Evolutionary conservation across 371 early-diverging fungal species (phyloP).

Genomic region (Mortierella sp.): DNA sequence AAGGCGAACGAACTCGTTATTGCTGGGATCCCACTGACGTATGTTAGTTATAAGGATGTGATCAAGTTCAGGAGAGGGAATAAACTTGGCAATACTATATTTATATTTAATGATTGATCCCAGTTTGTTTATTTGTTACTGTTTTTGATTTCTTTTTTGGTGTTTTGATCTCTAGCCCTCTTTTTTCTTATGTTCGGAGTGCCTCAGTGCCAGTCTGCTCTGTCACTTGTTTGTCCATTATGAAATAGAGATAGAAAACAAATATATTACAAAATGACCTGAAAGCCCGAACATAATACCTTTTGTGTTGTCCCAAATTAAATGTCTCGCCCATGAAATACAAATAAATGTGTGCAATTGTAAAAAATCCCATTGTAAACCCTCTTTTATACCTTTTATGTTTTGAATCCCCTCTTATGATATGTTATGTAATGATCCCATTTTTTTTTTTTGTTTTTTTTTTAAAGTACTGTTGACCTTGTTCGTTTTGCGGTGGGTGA

Average conservation of each 20-base stretch:
- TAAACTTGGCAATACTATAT: too few species aligned
- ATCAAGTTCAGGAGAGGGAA: too few species aligned
- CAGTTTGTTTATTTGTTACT: conserved; percentile 3
- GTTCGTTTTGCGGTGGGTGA: conserved; percentile 9
- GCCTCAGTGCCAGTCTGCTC: background rate
- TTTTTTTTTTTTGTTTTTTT: conserved; percentile 18
- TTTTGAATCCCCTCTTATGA: conserved; percentile 19
- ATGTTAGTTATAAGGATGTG: too few species aligned
- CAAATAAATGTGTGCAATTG: conserved; percentile 4
- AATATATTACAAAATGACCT: conserved; percentile 1
- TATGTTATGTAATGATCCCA: background rate
- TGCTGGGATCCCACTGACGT: conserved; percentile 79
- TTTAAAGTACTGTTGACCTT: background rate
- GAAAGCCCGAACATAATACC: conserved; percentile 23
- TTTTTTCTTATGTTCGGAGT: conserved; percentile 21
- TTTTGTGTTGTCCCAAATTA: conserved; percentile 27
- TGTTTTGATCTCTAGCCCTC: conserved; percentile 18
- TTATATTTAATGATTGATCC: conserved; percentile 12
- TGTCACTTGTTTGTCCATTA: conserved; percentile 3
- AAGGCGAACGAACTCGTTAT: conserved; percentile 62
- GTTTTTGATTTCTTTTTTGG: conserved; percentile 13
- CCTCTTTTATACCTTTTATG: conserved; percentile 12
- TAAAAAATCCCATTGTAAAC: conserved; percentile 7
- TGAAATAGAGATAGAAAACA: conserved; percentile 6
- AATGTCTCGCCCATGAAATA: conserved; percentile 24